Conservation (phyloP, 768 basidiomycete species). For the Scleroderma citrinum region DNA sequence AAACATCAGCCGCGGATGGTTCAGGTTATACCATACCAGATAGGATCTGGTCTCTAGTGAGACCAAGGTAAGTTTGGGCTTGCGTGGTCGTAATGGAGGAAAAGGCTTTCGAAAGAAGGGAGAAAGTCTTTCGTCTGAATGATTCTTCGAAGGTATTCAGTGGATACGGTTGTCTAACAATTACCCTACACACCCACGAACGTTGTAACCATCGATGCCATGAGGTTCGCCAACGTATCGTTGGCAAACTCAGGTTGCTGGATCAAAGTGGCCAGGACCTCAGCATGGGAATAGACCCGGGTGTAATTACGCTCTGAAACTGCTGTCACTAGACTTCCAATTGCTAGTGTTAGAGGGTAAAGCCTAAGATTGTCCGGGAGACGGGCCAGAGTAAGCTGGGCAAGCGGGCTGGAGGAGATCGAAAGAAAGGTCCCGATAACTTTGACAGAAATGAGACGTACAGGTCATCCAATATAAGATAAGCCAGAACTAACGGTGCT, state of each 20-base stretch:
- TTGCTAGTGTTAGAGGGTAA: conserved; percentile 41
- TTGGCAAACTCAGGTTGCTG: conserved; percentile 41
- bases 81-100: conserved; percentile 50
- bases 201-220: conserved; percentile 37
- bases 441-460: conserved; percentile 27
- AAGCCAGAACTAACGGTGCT: conserved; percentile 57
- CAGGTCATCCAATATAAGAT: conserved; percentile 61
- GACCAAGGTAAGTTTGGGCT: conserved; percentile 53
- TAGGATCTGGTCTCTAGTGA: conserved; percentile 29
- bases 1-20: neutral
- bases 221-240: conserved; percentile 38
- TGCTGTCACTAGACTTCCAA: conserved; percentile 43
- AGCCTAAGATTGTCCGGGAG: conserved; percentile 43
- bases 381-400: conserved; percentile 51
- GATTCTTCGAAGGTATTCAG: conserved; percentile 34
- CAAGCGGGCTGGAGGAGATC: conserved; percentile 42
- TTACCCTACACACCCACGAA: conserved; percentile 46
- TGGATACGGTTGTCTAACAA: neutral
- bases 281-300: conserved; percentile 47
- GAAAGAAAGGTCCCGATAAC: neutral
- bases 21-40: conserved; percentile 18
- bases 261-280: conserved; percentile 36
- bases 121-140: conserved; percentile 54
- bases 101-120: conserved; percentile 58
- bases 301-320: conserved; percentile 51